Evolutionary conservation across 1,284 basidiomycete genomes (phyloP).

Genomic region (Pascua sp.): DNA sequence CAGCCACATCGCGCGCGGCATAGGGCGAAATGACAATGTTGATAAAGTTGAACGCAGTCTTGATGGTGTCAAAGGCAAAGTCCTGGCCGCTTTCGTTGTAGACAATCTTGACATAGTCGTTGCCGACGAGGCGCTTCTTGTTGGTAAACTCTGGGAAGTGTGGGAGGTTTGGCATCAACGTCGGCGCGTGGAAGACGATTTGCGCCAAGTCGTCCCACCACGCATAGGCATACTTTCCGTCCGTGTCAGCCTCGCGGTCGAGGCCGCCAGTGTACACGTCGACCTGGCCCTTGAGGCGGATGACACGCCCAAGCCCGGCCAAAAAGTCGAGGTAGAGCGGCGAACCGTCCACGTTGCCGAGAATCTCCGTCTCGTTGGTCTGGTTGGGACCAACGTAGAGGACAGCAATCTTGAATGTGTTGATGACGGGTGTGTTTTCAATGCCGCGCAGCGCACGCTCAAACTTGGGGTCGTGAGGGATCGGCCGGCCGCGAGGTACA

Average conservation of each 20-base stretch:
- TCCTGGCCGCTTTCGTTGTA: constrained; percentile 91
- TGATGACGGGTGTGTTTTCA: constrained; percentile 88
- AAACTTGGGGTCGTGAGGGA: constrained; percentile 56
- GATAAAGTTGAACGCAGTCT: constrained; percentile 93
- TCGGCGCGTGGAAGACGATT: constrained; percentile 91
- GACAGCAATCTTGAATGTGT: constrained; percentile 95
- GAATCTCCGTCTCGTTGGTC: constrained; percentile 76
- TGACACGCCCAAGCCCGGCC: constrained; percentile 79
- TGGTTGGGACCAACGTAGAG: constrained; percentile 95
- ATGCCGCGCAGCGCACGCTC: constrained; percentile 67
- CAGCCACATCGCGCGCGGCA: constrained; percentile 63
- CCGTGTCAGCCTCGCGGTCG: constrained; percentile 77
- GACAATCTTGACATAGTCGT: constrained; percentile 90
- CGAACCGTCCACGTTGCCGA: constrained; percentile 87
- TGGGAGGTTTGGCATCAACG: constrained; percentile 86
- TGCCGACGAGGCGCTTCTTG: constrained; percentile 92
- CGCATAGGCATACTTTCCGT: constrained; percentile 82
- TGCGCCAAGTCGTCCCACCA: constrained; percentile 99
- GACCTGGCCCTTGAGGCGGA: constrained; percentile 82
- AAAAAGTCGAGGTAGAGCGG: constrained; percentile 92
- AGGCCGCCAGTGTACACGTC: constrained; percentile 95
- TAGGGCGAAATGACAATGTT: constrained; percentile 97
- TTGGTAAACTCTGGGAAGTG: constrained; percentile 66
- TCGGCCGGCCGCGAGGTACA: constrained; percentile 45
- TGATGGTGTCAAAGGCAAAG: constrained; percentile 81